Conservation (phyloP, 2,329 filamentous ascomycete species). For the Sporothrix protearum region DNA sequence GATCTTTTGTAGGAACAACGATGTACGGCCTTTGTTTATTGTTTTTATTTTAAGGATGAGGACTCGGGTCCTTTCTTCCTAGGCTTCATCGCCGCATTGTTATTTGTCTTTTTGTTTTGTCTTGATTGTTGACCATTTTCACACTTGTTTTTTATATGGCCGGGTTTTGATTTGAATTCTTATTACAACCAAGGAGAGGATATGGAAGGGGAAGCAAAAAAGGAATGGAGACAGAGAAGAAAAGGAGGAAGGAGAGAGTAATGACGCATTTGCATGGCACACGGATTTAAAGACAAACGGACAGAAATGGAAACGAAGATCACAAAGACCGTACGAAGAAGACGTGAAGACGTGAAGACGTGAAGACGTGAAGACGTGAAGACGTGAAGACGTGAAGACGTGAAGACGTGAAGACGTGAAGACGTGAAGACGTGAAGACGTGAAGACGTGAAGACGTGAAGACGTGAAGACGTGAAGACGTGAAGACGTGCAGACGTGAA, state of each 20-base stretch:
- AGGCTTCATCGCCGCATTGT: not conserved
- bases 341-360: too few species aligned
- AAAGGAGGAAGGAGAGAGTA: not conserved
- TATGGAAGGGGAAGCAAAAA: not conserved
- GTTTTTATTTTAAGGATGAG: not conserved
- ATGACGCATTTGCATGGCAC: constrained; percentile 17
- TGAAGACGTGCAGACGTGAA: too few species aligned
- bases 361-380: too few species aligned
- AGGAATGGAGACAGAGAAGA: not conserved
- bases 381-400: too few species aligned
- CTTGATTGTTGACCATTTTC: not conserved
- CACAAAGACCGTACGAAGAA: not conserved
- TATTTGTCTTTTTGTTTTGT: not conserved
- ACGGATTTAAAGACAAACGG: not conserved
- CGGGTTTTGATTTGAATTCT: constrained; percentile 5
- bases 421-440: too few species aligned
- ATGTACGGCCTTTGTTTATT: constrained; percentile 9
- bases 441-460: too few species aligned
- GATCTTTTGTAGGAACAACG: constrained; percentile 18
- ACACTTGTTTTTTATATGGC: constrained; percentile 18
- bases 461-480: too few species aligned
- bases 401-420: too few species aligned
- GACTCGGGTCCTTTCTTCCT: not conserved
- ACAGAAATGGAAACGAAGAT: not conserved
- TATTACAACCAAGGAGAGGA: not conserved